phyloP scores from a whole-genome alignment of 208 protist genomes.

The Balamuthia mandrillaris region DNA sequence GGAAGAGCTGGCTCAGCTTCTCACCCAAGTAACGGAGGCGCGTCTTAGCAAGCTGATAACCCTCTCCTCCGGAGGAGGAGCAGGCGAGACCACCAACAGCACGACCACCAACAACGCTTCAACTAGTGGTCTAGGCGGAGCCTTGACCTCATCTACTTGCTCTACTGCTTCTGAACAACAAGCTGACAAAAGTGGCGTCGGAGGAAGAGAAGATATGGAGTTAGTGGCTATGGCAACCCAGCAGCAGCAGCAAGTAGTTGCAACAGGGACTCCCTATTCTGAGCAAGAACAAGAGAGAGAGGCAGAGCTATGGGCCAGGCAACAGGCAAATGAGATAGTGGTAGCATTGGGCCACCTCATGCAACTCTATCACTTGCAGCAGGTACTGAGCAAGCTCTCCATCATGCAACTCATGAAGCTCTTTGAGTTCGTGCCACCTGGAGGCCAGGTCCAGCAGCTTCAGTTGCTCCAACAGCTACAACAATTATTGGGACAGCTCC shows the following conservation, averaged over 20 bases:
- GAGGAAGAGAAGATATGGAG: background rate
- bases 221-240: background rate
- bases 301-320: background rate
- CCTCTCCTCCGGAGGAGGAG: background rate
- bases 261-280: background rate
- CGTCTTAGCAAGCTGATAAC: background rate
- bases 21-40: background rate
- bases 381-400: background rate
- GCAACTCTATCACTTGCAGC: background rate
- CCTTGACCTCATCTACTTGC: too few species aligned
- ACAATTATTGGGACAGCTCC: constrained; percentile 30
- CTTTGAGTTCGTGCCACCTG: constrained; percentile 28
- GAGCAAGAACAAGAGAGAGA: background rate
- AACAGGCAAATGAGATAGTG: background rate
- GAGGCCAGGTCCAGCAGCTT: background rate
- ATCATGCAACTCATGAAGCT: constrained; percentile 47
- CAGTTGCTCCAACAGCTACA: constrained; percentile 36
- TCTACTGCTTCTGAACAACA: too few species aligned
- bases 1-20: background rate
- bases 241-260: background rate
- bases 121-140: too few species aligned
- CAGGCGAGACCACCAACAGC: too few species aligned
- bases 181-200: too few species aligned
- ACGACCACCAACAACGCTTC: too few species aligned
- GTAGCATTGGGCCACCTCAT: background rate